phyloP scores from a whole-genome alignment of 1,139 yeast species.

The Yamadazyma taylorii region DNA sequence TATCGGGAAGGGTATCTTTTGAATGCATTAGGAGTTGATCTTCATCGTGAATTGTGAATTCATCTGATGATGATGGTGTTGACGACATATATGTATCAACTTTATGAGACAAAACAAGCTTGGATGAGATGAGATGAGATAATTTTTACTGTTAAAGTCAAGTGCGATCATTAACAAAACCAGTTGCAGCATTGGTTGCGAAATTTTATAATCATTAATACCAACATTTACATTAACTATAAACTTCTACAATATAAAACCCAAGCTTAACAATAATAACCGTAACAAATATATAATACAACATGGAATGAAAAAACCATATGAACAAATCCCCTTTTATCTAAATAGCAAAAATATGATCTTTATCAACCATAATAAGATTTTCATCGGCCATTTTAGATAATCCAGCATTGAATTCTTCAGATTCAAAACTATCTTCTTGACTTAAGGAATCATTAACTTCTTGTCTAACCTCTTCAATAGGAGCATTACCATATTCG shows the following conservation, averaged over 20 bases:
- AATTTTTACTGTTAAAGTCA: no score
- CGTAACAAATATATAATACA: neutral
- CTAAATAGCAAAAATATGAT: slow-evolving; percentile 59
- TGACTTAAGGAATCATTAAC: slow-evolving; percentile 56
- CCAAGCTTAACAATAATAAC: neutral
- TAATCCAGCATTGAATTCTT: slow-evolving; percentile 57
- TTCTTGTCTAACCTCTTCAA: slow-evolving; percentile 41
- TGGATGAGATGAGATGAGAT: no score
- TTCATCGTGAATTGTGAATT: slow-evolving; percentile 14
- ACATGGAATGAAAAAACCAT: no score
- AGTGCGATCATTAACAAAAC: no score
- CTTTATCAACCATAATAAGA: slow-evolving; percentile 61
- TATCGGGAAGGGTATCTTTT: slow-evolving; percentile 38
- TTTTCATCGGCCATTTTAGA: slow-evolving; percentile 53
- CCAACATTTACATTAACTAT: no score
- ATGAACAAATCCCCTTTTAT: neutral
- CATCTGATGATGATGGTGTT: neutral
- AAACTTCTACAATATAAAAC: neutral
- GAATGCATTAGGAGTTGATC: slow-evolving; percentile 42
- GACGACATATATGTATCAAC: no score
- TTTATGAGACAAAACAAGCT: no score
- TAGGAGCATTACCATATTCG: slow-evolving; percentile 45
- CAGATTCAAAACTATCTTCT: slow-evolving; percentile 56
- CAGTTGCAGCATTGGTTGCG: no score
- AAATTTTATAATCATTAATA: no score